phyloP scores from a whole-genome alignment of 1,284 basidiomycete genomes.

The Ustilago cynodontis region DNA sequence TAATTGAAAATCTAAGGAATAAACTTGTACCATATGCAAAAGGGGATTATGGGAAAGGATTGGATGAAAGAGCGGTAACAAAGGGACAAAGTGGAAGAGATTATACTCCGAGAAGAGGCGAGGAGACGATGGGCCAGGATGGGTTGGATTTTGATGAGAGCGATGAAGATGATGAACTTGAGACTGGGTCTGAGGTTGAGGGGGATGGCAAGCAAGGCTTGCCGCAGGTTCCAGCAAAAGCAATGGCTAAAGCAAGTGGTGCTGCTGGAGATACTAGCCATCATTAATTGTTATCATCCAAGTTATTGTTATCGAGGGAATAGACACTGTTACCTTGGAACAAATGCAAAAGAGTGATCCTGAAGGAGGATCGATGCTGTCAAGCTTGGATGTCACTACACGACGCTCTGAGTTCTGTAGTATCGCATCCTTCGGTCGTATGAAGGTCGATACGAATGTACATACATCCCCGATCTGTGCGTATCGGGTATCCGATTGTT shows the following conservation, averaged over 20 bases:
- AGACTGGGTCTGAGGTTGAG: neutral
- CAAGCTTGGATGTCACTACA: too few species aligned
- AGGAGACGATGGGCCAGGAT: neutral
- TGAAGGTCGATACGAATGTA: too few species aligned
- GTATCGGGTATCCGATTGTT: too few species aligned
- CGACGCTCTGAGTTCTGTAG: too few species aligned
- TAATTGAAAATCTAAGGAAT: constrained; percentile 31
- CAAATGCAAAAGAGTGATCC: too few species aligned
- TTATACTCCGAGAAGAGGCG: constrained; percentile 26
- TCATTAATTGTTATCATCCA: too few species aligned
- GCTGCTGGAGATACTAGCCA: neutral
- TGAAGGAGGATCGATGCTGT: too few species aligned
- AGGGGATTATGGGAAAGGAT: constrained; percentile 12
- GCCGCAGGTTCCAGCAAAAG: neutral
- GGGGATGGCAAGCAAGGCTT: neutral
- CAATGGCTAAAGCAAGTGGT: neutral
- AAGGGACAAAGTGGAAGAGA: constrained; percentile 40
- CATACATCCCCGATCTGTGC: too few species aligned
- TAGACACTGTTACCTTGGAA: too few species aligned
- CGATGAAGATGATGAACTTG: constrained; percentile 20
- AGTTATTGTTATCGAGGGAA: too few species aligned
- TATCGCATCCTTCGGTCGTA: too few species aligned
- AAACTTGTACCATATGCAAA: constrained; percentile 35
- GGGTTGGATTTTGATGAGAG: constrained; percentile 19
- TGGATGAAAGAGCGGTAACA: constrained; percentile 41